Conservation (phyloP, 1,284 basidiomycete species). For the Heterobasidion parviporum region DNA sequence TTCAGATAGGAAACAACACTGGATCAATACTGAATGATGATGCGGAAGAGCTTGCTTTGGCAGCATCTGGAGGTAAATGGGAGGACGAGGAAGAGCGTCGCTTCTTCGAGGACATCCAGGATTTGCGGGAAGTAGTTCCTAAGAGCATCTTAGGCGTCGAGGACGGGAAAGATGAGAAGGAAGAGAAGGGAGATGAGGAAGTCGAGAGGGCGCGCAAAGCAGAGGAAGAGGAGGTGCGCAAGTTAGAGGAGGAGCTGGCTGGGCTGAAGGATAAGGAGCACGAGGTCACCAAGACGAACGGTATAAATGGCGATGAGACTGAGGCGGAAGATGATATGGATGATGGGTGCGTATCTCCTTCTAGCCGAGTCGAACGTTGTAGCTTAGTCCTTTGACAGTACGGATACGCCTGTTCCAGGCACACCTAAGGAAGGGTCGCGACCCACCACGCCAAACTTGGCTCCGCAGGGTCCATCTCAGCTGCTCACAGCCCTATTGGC, state of each 20-base stretch:
- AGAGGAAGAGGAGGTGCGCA: slow-evolving; percentile 56
- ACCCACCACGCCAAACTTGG: slow-evolving; percentile 55
- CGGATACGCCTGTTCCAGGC: slow-evolving; percentile 54
- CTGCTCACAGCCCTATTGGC: slow-evolving; percentile 87
- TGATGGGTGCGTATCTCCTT: slow-evolving; percentile 37
- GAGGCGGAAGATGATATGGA: slow-evolving; percentile 26
- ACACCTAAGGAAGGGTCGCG: slow-evolving; percentile 59
- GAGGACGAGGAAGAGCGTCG: slow-evolving; percentile 94
- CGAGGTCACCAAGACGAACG: slow-evolving; percentile 24
- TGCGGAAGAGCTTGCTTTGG: slow-evolving; percentile 49
- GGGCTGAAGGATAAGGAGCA: slow-evolving; percentile 34
- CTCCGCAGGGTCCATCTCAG: slow-evolving; percentile 86
- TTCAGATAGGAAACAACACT: slow-evolving; percentile 58
- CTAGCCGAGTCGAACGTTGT: neutral
- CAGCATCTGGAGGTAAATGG: slow-evolving; percentile 80
- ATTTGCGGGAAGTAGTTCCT: slow-evolving; percentile 89
- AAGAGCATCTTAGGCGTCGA: slow-evolving; percentile 82
- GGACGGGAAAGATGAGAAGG: slow-evolving; percentile 32
- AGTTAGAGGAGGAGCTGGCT: slow-evolving; percentile 62
- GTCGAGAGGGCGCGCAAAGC: slow-evolving; percentile 35
- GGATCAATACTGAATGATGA: slow-evolving; percentile 27
- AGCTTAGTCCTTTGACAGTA: slow-evolving; percentile 21
- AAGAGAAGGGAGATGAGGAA: slow-evolving; percentile 17
- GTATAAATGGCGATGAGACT: slow-evolving; percentile 16
- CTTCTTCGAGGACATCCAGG: slow-evolving; percentile 92